Evolutionary conservation across 2,329 filamentous ascomycete species (phyloP).

Genomic region (Epichloe aotearoae): DNA sequence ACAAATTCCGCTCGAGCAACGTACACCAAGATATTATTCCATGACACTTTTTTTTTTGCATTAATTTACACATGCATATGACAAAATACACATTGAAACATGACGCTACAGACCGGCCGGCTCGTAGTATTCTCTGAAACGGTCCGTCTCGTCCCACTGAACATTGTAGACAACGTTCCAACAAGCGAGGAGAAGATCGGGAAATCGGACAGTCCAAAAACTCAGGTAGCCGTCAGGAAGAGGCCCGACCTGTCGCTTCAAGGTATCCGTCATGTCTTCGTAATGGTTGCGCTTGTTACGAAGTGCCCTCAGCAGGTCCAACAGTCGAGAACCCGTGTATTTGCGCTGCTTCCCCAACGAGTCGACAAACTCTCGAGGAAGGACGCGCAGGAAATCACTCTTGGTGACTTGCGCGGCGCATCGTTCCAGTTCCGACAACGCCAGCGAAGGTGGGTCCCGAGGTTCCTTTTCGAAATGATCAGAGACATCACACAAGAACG

Average conservation of each 20-base stretch:
- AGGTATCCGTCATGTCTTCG: constrained; percentile 77
- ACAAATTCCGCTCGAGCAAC: too few relatives aligned
- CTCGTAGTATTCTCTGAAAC: constrained; percentile 61
- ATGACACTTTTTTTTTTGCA: too few relatives aligned
- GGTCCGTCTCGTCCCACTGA: constrained; percentile 46
- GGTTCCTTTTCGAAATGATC: constrained; percentile 93
- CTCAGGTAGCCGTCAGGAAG: constrained; percentile 68
- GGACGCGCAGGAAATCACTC: constrained; percentile 62
- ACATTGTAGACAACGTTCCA: constrained; percentile 61
- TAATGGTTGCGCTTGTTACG: constrained; percentile 98
- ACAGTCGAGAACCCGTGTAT: constrained; percentile 70
- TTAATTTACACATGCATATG: background rate
- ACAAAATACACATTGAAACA: background rate
- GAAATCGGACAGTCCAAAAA: constrained; percentile 76
- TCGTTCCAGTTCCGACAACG: constrained; percentile 46
- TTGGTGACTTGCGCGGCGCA: constrained; percentile 41
- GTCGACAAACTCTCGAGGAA: constrained; percentile 75
- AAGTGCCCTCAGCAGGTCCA: constrained; percentile 79
- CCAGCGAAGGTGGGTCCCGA: constrained; percentile 62
- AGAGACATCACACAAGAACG: constrained; percentile 90
- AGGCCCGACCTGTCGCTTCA: constrained; percentile 57
- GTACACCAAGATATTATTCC: too few relatives aligned
- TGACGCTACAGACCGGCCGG: constrained; percentile 24
- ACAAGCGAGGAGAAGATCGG: constrained; percentile 63
- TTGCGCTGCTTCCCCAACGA: constrained; percentile 89